Percentiles rank a stretch among this genome's conserved stretches.
Conservation (phyloP, 768 basidiomycete genomes). For the Mycena latifolia region DNA sequence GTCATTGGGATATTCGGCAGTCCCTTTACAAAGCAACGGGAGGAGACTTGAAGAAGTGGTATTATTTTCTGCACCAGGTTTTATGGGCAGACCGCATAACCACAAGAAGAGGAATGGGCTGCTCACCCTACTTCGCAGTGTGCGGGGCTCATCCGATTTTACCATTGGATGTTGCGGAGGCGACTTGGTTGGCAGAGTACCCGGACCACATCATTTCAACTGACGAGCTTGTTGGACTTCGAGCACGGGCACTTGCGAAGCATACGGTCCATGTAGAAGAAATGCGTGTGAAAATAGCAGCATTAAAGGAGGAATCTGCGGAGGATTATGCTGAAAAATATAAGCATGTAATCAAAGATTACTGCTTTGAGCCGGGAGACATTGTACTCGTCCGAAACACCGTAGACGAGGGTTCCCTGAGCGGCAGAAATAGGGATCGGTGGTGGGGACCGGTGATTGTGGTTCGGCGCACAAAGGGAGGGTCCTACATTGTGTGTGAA, state of each 20-base stretch:
- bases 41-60: too few species aligned
- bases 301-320: too few species aligned
- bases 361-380: too few species aligned
- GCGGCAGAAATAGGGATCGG: too few species aligned
- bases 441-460: too few species aligned
- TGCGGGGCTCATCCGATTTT: slow-evolving; percentile 39
- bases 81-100: slow-evolving; percentile 41
- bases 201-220: slow-evolving; percentile 23
- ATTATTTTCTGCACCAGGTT: slow-evolving; percentile 35
- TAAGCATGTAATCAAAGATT: slow-evolving; percentile 27
- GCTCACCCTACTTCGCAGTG: slow-evolving; percentile 38
- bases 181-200: slow-evolving; percentile 42
- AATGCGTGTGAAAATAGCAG: too few species aligned
- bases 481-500: too few species aligned
- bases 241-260: slow-evolving; percentile 25
- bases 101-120: slow-evolving; percentile 30
- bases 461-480: too few species aligned
- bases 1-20: too few species aligned
- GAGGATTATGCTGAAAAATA: slow-evolving; percentile 40
- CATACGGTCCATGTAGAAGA: slow-evolving; percentile 35
- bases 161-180: slow-evolving; percentile 42
- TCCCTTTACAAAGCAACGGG: too few species aligned
- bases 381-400: too few species aligned
- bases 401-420: too few species aligned
- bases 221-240: slow-evolving; percentile 36